Evolutionary conservation across 768 basidiomycete species (phyloP).

Genomic region (Termitomyces sp.): DNA sequence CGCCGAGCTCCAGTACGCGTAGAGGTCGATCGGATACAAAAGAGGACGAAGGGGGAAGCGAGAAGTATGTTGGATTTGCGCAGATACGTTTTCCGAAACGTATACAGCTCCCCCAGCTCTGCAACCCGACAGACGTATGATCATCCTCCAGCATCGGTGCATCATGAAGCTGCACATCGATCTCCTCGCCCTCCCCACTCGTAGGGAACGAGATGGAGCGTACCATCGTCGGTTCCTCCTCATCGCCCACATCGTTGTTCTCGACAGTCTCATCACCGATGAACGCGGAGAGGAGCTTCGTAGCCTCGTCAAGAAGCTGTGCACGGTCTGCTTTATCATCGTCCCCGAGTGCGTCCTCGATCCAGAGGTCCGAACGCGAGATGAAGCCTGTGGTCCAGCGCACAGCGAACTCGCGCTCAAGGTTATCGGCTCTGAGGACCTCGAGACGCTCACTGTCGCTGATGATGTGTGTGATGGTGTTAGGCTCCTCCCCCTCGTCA

Average conservation of each 20-base stretch:
- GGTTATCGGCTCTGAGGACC: conserved; percentile 53
- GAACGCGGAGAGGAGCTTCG: conserved; percentile 54
- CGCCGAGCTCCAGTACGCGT: conserved; percentile 75
- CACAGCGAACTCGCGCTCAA: conserved; percentile 67
- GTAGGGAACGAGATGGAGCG: conserved; percentile 50
- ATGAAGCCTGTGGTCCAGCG: conserved; percentile 75
- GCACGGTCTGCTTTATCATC: conserved; percentile 38
- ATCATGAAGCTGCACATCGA: conserved; percentile 64
- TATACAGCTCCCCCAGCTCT: conserved; percentile 83
- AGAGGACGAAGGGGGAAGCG: conserved; percentile 18
- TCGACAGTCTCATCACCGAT: conserved; percentile 27
- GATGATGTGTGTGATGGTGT: conserved; percentile 6
- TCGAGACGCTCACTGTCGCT: conserved; percentile 30
- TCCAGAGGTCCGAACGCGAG: conserved; percentile 56
- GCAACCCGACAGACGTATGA: conserved; percentile 78
- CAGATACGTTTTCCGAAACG: conserved; percentile 66
- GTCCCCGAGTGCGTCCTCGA: conserved; percentile 19
- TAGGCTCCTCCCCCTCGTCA: conserved; percentile 27
- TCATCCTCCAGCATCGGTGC: conserved; percentile 60
- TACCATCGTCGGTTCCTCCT: conserved; percentile 38
- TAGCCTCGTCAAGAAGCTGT: conserved; percentile 50
- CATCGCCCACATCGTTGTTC: conserved; percentile 36
- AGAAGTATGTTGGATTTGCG: conserved; percentile 37
- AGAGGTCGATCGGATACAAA: conserved; percentile 16
- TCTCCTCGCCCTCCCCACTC: conserved; percentile 5